Evolutionary conservation across 225 moss, liverwort and hornwort genomes (phyloP).

Genomic region (Sphagnum contortum): DNA sequence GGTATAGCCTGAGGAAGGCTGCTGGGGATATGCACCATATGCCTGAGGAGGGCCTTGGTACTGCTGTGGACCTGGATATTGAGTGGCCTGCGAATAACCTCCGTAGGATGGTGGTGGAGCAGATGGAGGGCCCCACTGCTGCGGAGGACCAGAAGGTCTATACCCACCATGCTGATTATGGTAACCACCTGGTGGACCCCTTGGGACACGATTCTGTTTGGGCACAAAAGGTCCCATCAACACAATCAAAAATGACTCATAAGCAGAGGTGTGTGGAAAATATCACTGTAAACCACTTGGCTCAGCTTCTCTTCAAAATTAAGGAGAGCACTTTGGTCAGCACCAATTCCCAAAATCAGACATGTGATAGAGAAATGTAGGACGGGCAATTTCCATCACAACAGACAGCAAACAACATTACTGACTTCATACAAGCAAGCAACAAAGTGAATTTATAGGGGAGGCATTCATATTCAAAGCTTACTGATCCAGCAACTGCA

Average conservation of each 20-base stretch:
- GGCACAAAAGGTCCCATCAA: constrained; percentile 19
- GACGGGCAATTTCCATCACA: constrained; percentile 15
- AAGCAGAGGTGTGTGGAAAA: constrained; percentile 16
- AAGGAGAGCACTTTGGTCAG: constrained; percentile 28
- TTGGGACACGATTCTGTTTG: constrained; percentile 78
- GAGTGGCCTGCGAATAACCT: constrained; percentile 74
- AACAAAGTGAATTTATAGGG: too few relatives aligned
- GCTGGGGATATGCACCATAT: constrained; percentile 90
- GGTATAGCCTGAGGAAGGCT: constrained; percentile 66
- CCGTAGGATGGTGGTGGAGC: constrained; percentile 65
- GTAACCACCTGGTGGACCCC: constrained; percentile 78
- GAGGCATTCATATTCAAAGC: constrained; percentile 13
- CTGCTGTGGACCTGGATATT: constrained; percentile 67
- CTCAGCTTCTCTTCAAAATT: constrained; percentile 35
- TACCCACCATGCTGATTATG: constrained; percentile 75
- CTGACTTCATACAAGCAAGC: constrained; percentile 11
- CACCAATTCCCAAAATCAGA: not conserved
- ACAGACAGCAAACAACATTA: constrained; percentile 13
- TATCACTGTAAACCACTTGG: constrained; percentile 26
- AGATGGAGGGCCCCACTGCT: constrained; percentile 94
- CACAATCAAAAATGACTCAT: constrained; percentile 10
- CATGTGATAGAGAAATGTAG: constrained; percentile 24
- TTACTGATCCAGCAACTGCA: constrained; percentile 49
- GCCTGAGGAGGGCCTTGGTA: constrained; percentile 18
- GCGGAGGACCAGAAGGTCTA: constrained; percentile 75